Conservation (phyloP, 768 basidiomycete species). For the Kondoa malvinella region DNA sequence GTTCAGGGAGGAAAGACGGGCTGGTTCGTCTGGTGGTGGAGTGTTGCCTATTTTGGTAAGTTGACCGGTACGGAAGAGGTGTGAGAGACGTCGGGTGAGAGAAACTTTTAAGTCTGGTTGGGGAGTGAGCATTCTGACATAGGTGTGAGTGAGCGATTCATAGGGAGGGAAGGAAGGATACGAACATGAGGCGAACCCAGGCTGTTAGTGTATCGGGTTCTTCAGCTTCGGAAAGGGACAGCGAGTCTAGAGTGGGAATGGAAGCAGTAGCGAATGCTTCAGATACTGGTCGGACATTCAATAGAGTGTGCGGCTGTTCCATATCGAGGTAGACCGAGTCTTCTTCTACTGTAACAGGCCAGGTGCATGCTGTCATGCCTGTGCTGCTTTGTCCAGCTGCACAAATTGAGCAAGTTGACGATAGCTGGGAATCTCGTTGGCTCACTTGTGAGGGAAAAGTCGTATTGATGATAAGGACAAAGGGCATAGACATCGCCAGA, state of each 20-base stretch:
- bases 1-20: constrained; percentile 43
- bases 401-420: too few relatives aligned
- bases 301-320: constrained; percentile 42
- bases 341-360: constrained; percentile 1
- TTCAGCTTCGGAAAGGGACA: background rate
- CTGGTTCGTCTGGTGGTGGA: constrained; percentile 48
- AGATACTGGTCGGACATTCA: constrained; percentile 53
- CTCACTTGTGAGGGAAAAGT: constrained; percentile 10
- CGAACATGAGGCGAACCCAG: constrained; percentile 61
- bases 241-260: constrained; percentile 1
- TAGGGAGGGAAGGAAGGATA: too few relatives aligned
- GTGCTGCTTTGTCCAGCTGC: constrained; percentile 12
- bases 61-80: constrained; percentile 51
- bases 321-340: constrained; percentile 7
- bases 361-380: constrained; percentile 14
- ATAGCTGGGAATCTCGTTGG: background rate
- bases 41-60: constrained; percentile 40
- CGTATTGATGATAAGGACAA: constrained; percentile 16
- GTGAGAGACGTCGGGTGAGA: constrained; percentile 48
- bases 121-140: too few relatives aligned
- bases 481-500: constrained; percentile 9
- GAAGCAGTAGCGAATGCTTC: constrained; percentile 31
- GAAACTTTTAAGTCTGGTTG: constrained; percentile 49
- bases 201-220: constrained; percentile 50
- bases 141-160: too few relatives aligned